A percentile compares a stretch with the other conserved stretches of the same genome.
Evolutionary conservation across 768 basidiomycete species (phyloP).

Genomic region (Russula foetens): DNA sequence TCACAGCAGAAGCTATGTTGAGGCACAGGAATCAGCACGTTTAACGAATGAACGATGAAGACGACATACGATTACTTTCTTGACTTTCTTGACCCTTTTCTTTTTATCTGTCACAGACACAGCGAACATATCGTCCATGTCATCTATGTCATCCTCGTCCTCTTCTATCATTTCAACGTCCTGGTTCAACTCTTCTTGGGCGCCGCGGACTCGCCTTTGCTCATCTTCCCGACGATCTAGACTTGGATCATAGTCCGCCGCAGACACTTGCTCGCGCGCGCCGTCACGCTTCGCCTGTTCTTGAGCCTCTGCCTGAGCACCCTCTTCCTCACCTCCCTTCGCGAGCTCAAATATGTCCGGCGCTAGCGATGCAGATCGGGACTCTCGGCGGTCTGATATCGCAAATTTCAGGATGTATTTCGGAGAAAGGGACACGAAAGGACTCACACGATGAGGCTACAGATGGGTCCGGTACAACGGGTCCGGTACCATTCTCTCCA

Average conservation of each 20-base stretch:
- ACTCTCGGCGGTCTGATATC: too few relatives aligned
- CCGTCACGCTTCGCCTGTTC: constrained; percentile 36
- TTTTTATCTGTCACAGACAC: constrained; percentile 41
- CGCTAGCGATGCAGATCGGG: too few relatives aligned
- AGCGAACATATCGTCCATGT: constrained; percentile 95
- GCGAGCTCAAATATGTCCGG: constrained; percentile 57
- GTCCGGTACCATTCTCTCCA: constrained; percentile 22
- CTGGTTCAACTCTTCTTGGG: constrained; percentile 30
- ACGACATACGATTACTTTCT: constrained; percentile 40
- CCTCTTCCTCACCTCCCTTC: constrained; percentile 51
- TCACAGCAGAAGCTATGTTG: too few relatives aligned
- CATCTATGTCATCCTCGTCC: constrained; percentile 65
- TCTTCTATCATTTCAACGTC: constrained; percentile 45
- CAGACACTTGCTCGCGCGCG: constrained; percentile 64
- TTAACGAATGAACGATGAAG: background rate
- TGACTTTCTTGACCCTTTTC: constrained; percentile 54
- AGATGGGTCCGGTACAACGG: background rate
- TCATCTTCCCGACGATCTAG: constrained; percentile 78
- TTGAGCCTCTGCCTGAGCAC: constrained; percentile 39
- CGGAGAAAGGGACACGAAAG: background rate
- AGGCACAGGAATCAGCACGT: background rate
- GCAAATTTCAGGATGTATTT: background rate
- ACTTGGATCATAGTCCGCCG: constrained; percentile 87
- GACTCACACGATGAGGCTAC: too few relatives aligned
- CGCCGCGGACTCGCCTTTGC: too few relatives aligned